Conservation (phyloP, 108 stramenopile genomes). For the Skeletonema costatum region DNA sequence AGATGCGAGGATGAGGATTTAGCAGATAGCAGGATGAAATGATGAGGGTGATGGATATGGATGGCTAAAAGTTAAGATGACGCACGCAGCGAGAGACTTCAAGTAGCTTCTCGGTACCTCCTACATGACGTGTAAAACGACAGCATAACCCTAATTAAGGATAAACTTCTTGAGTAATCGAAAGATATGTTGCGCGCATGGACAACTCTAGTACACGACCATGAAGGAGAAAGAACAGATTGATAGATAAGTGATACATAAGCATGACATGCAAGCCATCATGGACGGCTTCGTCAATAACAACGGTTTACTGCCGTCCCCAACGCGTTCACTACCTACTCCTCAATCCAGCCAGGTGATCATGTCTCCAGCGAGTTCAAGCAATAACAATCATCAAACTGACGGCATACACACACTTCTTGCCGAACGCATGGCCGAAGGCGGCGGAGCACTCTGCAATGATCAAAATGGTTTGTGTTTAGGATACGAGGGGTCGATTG, state of each 20-base stretch:
- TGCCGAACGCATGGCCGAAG: constrained; percentile 29
- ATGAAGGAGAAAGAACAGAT: neutral
- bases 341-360: neutral
- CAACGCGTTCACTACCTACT: neutral
- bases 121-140: too few species aligned
- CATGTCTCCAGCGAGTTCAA: neutral
- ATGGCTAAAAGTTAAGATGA: too few species aligned
- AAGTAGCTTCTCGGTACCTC: too few species aligned
- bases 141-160: too few species aligned
- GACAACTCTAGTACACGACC: too few species aligned
- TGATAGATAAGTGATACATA: neutral
- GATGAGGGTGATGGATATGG: too few species aligned
- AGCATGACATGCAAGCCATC: neutral
- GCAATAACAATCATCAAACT: neutral
- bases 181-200: too few species aligned
- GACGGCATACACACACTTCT: constrained; percentile 24
- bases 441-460: constrained; percentile 58
- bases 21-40: too few species aligned
- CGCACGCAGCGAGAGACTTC: too few species aligned
- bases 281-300: neutral
- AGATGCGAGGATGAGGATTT: too few species aligned
- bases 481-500: constrained; percentile 52
- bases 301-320: neutral
- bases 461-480: constrained; percentile 68
- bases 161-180: too few species aligned